Conservation (phyloP, 139 green algal species). For the Chlorella sorokiniana region DNA sequence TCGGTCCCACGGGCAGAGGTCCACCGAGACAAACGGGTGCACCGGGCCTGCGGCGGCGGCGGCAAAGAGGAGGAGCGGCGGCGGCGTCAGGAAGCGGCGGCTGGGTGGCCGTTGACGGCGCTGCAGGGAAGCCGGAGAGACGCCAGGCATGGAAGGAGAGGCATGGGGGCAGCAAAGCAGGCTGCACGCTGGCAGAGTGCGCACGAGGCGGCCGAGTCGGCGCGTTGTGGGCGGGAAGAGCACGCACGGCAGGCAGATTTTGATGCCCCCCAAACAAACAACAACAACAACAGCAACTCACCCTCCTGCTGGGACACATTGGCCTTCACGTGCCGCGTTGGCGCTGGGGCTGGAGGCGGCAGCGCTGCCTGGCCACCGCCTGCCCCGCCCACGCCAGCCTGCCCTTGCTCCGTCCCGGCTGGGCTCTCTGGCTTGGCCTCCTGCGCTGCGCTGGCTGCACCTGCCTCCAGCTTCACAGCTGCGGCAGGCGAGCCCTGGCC, state of each 20-base stretch:
- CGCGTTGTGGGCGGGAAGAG: too few relatives aligned
- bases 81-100: too few relatives aligned
- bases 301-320: slow-evolving; percentile 16
- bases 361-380: background rate
- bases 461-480: background rate
- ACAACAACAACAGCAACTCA: background rate
- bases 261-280: background rate
- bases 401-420: background rate
- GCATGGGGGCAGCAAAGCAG: too few relatives aligned
- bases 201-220: too few relatives aligned
- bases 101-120: too few relatives aligned
- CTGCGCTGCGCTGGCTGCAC: background rate
- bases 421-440: too few relatives aligned
- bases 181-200: too few relatives aligned
- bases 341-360: background rate
- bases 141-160: too few relatives aligned
- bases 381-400: background rate
- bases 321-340: background rate
- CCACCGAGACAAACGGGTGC: slow-evolving; percentile 11
- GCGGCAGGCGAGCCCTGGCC: background rate
- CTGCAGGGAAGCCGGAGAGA: too few relatives aligned
- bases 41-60: slow-evolving; percentile 1
- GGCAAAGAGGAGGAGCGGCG: background rate
- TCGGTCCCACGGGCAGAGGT: slow-evolving; percentile 21
- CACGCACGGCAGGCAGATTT: too few relatives aligned